Evolutionary conservation across 1,284 basidiomycete species (phyloP).

Genomic region (Puccinia novopanici): DNA sequence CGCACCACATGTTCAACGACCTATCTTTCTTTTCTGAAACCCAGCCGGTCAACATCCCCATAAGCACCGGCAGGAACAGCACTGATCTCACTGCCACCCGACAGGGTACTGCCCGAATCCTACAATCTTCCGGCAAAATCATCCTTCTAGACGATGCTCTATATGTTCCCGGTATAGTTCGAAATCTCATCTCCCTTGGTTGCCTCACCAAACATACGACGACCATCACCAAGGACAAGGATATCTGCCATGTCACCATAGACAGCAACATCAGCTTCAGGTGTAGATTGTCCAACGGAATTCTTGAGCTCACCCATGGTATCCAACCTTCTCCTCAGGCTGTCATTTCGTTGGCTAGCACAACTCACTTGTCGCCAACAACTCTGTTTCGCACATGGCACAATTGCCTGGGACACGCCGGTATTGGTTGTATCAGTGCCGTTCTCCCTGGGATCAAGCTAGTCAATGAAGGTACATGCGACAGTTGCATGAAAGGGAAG

Average conservation of each 20-base stretch:
- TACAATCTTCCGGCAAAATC: neutral
- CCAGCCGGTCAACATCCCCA: neutral
- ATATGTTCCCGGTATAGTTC: neutral
- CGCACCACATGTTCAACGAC: constrained; percentile 1
- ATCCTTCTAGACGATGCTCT: neutral
- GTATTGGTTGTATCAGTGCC: neutral
- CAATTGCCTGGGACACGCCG: neutral
- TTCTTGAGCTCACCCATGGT: neutral
- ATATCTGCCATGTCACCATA: neutral
- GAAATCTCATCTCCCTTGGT: neutral
- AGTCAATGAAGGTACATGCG: neutral
- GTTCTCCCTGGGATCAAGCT: neutral
- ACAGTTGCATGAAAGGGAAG: neutral
- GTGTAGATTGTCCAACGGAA: neutral
- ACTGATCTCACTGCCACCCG: neutral
- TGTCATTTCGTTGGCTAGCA: neutral
- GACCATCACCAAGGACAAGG: neutral
- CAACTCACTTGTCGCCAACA: neutral
- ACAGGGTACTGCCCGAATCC: neutral
- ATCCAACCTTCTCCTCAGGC: neutral
- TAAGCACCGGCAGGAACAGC: neutral
- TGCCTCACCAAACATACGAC: neutral
- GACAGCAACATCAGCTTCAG: neutral
- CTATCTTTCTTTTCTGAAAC: neutral
- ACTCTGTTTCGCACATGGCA: neutral